Base-by-base conservation (phyloP, 75 land plant species). In the Sequoia sempervirens region DNA sequence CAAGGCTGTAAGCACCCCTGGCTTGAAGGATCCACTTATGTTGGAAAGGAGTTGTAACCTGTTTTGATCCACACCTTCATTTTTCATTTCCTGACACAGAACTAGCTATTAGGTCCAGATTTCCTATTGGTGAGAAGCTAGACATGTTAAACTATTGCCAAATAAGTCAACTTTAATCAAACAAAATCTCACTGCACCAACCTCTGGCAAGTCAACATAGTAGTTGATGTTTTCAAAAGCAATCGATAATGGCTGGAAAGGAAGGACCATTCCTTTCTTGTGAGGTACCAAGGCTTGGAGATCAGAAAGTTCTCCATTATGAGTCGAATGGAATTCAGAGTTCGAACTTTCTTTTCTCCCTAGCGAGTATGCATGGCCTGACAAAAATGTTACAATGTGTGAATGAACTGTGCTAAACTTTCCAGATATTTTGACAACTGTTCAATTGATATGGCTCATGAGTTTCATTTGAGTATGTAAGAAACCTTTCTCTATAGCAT, bases 11-110 rank as follows among this genome's bases (percentile, higher is more conserved):
- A 94, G 87, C 58, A 94, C 92, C 2, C 96, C 94, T 40, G 97
- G 95, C 58, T 92, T 85, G 78, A 95, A 95, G 9, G 92, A 85
- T 82, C 96, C 96, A 54, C 91, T 95, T 43, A 93, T 89, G 13
- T 90, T 91, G 37, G 87, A 84, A 70, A 95, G 87, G 17, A 95
- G 92, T 75, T 86, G 89, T 50, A 95, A 84, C 81, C 81, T 86
- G 34, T 91, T 91, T 75, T 91, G 93, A n/a, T 43, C 3, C 14
- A 90, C 78, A 23, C 96, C 96, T 84, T 90, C 89, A 15, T 45
- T 76, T 87, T 90, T 94, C 96, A 94, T 94, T 89, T 93, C 95
- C 96, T 80, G 93, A 75, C 14, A 78, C 0, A 78, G 28, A 23
- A 78, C 28, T 78, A 26, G 11, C 11, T 26, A 43, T 43, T 78